Evolutionary conservation across 2,329 filamentous ascomycete genomes (phyloP), one percentile per base, ranked within the genome.

Genomic region (Verticillium isaacii): DNA sequence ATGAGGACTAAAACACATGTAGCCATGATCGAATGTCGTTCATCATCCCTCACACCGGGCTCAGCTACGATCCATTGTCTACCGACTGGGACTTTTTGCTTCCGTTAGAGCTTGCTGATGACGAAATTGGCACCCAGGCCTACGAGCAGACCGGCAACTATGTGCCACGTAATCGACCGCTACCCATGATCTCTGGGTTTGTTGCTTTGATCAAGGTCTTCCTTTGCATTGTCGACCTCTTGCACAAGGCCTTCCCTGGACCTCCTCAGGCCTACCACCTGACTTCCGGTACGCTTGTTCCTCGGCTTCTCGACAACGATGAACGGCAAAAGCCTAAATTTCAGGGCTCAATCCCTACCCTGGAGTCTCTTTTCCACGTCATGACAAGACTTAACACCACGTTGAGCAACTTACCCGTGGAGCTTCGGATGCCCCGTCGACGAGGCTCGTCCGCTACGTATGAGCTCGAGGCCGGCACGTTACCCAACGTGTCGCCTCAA

Each of bases 1-100:
- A 12, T 32, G 12, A 4, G 14, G 23, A 55, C 14, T 32, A 37
- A 36, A 36, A 36, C 19, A 23, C 6, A n/a, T n/a, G 15, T 23
- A 57, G 55, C 11, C 68, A 66, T 32, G 68, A 66, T 45, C 65
- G 67, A 56, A 62, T 68, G 59, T 64, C 57, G 52, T 63, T 56
- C 60, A 58, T 62, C 32, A 59, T 62, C 15, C 64, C 68, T 3
- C 65, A 67, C 55, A 66, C 64, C 1, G 62, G 66, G 1, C 61
- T 68, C 39, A 64, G 62, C 14, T 67, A 68, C 52, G 66, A 69
- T 23, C 66, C 67, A 3, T 54, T 63, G 14, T 37, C 60, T 15
- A 66, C 64, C 11, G 66, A 69, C 56, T 69, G 68, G 68, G 65
- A 67, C 23, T 68, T 67, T 45, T 56, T 69, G 1, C 36, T 68